These are phyloP conservation scores for Climacium dendroides DNA, from an alignment of 225 moss, liverwort and hornwort species.

Conservation along the genomic window DNA sequence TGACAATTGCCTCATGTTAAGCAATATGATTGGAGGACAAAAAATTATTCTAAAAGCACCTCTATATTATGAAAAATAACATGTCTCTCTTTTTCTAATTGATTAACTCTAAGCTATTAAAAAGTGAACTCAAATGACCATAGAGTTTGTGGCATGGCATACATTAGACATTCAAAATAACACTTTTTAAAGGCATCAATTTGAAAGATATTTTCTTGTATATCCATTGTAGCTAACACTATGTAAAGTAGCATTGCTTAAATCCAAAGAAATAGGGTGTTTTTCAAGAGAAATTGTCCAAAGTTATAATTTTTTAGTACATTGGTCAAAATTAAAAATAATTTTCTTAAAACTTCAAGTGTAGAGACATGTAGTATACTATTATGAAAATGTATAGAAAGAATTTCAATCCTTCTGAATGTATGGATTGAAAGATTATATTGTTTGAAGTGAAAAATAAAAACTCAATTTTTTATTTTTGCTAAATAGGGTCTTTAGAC, in stretches of 20 bases:
- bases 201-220: neutral
- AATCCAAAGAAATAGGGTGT: accelerated
- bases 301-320: neutral
- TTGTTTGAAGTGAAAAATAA: neutral
- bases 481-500: accelerated
- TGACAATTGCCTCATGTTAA: neutral
- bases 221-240: neutral
- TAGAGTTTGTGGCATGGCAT: neutral
- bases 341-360: neutral
- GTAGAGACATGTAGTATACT: accelerated
- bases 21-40: accelerated
- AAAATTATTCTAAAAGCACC: accelerated
- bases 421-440: neutral
- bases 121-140: neutral
- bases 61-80: neutral
- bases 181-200: accelerated
- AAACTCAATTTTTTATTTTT: neutral
- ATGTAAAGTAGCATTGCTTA: neutral
- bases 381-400: neutral
- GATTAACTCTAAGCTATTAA: accelerated
- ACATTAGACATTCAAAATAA: neutral
- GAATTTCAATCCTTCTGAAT: accelerated
- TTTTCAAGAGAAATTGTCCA: neutral
- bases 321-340: neutral
- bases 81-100: neutral